phyloP scores from a whole-genome alignment of 495 filamentous ascomycete genomes.

The Penicillium silybi region DNA sequence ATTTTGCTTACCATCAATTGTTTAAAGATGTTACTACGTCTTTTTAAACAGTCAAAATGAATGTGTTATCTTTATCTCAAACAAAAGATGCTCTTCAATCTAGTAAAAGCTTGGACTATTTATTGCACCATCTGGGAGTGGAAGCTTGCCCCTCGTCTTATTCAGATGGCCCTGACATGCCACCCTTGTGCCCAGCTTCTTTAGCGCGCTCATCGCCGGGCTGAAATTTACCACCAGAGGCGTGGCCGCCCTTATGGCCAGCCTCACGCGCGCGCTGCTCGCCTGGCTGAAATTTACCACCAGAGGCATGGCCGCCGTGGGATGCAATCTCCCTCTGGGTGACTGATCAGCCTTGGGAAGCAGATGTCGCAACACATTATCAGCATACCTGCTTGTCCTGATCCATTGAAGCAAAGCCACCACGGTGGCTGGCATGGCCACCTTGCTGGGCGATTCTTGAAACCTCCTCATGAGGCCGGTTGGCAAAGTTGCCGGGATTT shows the following conservation, averaged over 20 bases:
- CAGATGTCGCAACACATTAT: not conserved
- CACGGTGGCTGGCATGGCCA: slow-evolving; percentile 37
- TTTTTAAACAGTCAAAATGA: too few species aligned
- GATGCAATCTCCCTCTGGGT: slow-evolving; percentile 43
- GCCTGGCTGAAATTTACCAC: slow-evolving; percentile 46
- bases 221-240: slow-evolving; percentile 46
- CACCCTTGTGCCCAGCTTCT: slow-evolving; percentile 43
- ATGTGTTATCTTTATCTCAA: too few species aligned
- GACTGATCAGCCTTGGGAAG: not conserved
- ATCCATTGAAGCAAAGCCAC: slow-evolving; percentile 36
- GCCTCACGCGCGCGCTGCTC: slow-evolving; percentile 45
- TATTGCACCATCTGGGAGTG: too few species aligned
- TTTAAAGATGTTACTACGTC: too few species aligned
- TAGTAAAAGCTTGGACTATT: too few species aligned
- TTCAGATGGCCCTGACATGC: slow-evolving; percentile 2
- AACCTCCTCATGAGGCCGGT: slow-evolving; percentile 58
- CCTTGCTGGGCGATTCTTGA: slow-evolving; percentile 51
- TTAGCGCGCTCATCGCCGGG: slow-evolving; percentile 40
- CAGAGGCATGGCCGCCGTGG: slow-evolving; percentile 46
- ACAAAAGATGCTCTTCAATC: too few species aligned
- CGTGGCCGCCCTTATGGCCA: slow-evolving; percentile 43
- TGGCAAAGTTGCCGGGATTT: slow-evolving; percentile 63
- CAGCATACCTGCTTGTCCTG: slow-evolving; percentile 40
- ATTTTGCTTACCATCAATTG: too few species aligned
- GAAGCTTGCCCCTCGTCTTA: too few species aligned